phyloP scores from a whole-genome alignment of 2,329 filamentous ascomycete genomes.

The Aspergillus fumigatiaffinis region DNA sequence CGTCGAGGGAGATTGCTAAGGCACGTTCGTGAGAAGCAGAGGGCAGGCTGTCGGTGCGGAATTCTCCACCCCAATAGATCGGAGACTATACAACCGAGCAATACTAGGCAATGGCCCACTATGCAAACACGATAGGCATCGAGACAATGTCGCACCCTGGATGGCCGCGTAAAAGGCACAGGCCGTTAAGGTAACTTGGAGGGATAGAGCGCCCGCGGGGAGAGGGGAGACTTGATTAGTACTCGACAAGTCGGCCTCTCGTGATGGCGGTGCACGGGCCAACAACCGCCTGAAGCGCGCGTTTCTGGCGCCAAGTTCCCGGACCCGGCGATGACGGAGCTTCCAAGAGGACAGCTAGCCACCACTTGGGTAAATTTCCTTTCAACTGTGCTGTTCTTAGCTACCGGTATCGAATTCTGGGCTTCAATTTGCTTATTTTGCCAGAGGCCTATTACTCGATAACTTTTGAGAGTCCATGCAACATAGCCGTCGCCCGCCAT shows the following conservation, averaged over 20 bases:
- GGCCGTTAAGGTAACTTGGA: constrained; percentile 13
- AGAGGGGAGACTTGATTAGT: constrained; percentile 12
- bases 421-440: not conserved
- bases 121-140: constrained; percentile 7
- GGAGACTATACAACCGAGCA: constrained; percentile 4
- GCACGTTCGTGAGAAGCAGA: constrained; percentile 1
- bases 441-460: not conserved
- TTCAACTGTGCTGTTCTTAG: not conserved
- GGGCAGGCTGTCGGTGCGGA: not conserved
- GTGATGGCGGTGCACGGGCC: constrained; percentile 11
- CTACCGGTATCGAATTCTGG: not conserved
- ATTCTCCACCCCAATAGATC: constrained; percentile 6
- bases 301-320: constrained; percentile 14
- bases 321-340: constrained; percentile 18
- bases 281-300: constrained; percentile 15
- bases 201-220: constrained; percentile 17
- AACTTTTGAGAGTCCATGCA: not conserved
- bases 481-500: not conserved
- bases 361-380: not conserved
- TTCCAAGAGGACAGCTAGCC: constrained; percentile 15
- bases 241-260: constrained; percentile 1
- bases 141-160: constrained; percentile 14
- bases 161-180: constrained; percentile 10
- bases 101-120: constrained; percentile 8
- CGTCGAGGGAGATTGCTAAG: constrained; percentile 1